Evolutionary conservation across 768 basidiomycete genomes (phyloP).

Genomic region (Plicaturopsis crispa): DNA sequence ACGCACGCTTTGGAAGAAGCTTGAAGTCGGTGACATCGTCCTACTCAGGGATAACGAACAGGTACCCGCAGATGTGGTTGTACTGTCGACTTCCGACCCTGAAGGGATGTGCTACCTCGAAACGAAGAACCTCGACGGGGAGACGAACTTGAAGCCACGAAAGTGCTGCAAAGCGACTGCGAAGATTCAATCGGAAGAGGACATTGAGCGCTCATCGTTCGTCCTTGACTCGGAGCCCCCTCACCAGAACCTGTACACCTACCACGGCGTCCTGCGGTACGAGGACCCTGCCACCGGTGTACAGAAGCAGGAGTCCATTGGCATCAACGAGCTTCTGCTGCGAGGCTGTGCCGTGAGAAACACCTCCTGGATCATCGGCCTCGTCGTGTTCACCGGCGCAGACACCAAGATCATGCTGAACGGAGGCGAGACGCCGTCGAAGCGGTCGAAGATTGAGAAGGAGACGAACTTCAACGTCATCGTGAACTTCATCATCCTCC

Average conservation of each 20-base stretch:
- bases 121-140: slow-evolving; percentile 97
- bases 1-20: slow-evolving; percentile 95
- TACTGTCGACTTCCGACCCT: slow-evolving; percentile 85
- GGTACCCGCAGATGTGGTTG: slow-evolving; percentile 92
- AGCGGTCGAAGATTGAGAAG: slow-evolving; percentile 94
- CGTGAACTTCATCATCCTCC: slow-evolving; percentile 81
- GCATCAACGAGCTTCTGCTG: slow-evolving; percentile 89
- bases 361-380: slow-evolving; percentile 85
- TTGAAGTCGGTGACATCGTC: slow-evolving; percentile 95
- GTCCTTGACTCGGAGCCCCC: slow-evolving; percentile 90
- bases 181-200: slow-evolving; percentile 75
- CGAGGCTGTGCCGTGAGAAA: slow-evolving; percentile 89
- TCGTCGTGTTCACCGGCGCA: slow-evolving; percentile 90
- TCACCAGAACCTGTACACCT: slow-evolving; percentile 87
- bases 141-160: slow-evolving; percentile 92
- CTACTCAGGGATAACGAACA: slow-evolving; percentile 90
- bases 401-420: slow-evolving; percentile 93
- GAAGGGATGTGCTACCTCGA: slow-evolving; percentile 93
- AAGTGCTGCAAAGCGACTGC: slow-evolving; percentile 71
- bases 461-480: slow-evolving; percentile 98
- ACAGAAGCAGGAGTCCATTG: slow-evolving; percentile 58
- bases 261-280: slow-evolving; percentile 81
- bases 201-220: slow-evolving; percentile 82
- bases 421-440: slow-evolving; percentile 91
- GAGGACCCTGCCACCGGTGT: slow-evolving; percentile 44